Conservation (phyloP, 495 filamentous ascomycete genomes). For the Aspergillus coremiiformis region DNA sequence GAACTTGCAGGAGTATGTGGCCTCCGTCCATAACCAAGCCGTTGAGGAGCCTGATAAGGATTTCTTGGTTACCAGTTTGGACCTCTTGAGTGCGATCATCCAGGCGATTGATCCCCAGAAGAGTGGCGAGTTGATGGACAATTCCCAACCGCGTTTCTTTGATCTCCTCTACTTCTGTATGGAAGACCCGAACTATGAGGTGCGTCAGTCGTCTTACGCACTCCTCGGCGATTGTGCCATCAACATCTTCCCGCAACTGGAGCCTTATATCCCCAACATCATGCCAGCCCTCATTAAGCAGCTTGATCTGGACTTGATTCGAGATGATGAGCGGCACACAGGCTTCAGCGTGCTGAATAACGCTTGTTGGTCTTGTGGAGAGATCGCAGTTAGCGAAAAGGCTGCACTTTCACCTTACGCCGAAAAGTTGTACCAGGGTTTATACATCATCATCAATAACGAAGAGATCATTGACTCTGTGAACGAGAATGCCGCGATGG, state of each 20-base stretch:
- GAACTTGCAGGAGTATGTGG: conserved; percentile 71
- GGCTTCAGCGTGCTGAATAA: conserved; percentile 94
- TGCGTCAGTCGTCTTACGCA: conserved; percentile 93
- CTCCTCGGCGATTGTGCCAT: conserved; percentile 95
- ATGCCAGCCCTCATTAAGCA: conserved; percentile 77
- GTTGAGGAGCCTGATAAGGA: conserved; percentile 89
- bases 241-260: conserved; percentile 81
- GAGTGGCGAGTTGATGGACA: conserved; percentile 65
- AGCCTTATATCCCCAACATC: conserved; percentile 61
- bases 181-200: conserved; percentile 86
- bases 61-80: conserved; percentile 92
- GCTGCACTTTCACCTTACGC: conserved; percentile 72
- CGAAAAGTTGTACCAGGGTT: conserved; percentile 64
- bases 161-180: conserved; percentile 85
- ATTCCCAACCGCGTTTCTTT: conserved; percentile 76
- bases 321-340: conserved; percentile 64
- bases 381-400: conserved; percentile 84
- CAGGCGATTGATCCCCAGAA: conserved; percentile 76
- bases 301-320: conserved; percentile 70
- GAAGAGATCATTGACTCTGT: conserved; percentile 83
- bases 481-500: conserved; percentile 90
- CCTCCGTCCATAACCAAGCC: conserved; percentile 53
- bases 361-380: conserved; percentile 93
- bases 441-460: conserved; percentile 71
- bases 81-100: conserved; percentile 88